A percentile compares a stretch with the other conserved stretches of the same genome.
phyloP scores from a whole-genome alignment of 192 early-diverging fungal genomes.

The Gigaspora rosea region DNA sequence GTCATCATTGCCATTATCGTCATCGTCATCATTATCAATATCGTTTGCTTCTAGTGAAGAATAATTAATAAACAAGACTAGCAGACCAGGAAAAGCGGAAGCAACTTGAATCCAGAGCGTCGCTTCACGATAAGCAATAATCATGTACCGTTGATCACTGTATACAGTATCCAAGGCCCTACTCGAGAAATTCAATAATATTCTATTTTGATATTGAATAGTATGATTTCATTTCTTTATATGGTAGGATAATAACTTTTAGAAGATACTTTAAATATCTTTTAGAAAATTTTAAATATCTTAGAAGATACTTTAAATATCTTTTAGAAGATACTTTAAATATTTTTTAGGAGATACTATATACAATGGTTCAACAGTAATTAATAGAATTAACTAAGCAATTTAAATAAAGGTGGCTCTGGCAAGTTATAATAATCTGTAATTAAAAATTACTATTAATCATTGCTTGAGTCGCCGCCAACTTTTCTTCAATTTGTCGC shows the following conservation, averaged over 20 bases:
- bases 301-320: too few species aligned
- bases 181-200: too few species aligned
- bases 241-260: neutral
- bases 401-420: neutral
- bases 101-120: neutral
- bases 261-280: too few species aligned
- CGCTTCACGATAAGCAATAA: too few species aligned
- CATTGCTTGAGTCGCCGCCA: neutral
- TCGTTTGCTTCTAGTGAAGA: neutral
- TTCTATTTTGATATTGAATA: neutral
- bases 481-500: neutral
- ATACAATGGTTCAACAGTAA: too few species aligned
- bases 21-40: neutral
- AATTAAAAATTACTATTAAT: slow-evolving; percentile 16
- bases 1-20: neutral
- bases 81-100: neutral
- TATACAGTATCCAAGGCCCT: too few species aligned
- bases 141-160: too few species aligned
- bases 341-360: too few species aligned
- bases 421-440: neutral
- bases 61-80: neutral
- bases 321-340: too few species aligned
- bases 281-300: too few species aligned
- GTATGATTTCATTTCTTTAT: neutral
- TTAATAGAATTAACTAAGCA: neutral